phyloP scores from a whole-genome alignment of 257 asterid species.

The Nicotiana paniculata region DNA sequence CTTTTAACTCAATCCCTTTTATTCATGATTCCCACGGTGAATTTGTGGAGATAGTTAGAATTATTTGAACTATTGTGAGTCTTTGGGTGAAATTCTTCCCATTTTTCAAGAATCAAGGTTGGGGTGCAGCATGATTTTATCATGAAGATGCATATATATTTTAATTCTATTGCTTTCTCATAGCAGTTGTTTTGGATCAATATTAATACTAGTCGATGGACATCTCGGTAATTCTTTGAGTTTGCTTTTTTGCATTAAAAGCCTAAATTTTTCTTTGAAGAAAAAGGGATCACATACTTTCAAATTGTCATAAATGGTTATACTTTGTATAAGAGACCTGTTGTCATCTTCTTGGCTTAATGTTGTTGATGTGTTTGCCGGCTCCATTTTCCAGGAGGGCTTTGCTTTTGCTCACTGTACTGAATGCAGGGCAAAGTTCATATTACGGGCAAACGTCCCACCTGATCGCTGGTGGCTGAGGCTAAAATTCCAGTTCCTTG shows the following conservation, averaged over 20 bases:
- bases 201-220: not conserved
- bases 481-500: slow-evolving; percentile 90
- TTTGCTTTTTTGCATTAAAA: not conserved
- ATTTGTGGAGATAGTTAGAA: not conserved
- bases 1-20: not conserved
- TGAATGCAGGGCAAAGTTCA: slow-evolving; percentile 92
- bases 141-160: not conserved
- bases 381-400: slow-evolving; percentile 71
- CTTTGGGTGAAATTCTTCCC: not conserved
- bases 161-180: not conserved
- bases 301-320: not conserved
- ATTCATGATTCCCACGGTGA: not conserved
- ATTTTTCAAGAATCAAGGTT: not conserved
- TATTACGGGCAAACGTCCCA: slow-evolving; percentile 94
- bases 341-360: not conserved
- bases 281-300: not conserved
- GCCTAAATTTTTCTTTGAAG: not conserved
- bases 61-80: not conserved
- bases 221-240: not conserved
- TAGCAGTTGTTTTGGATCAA: not conserved
- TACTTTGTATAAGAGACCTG: not conserved
- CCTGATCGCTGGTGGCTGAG: slow-evolving; percentile 99
- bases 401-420: slow-evolving; percentile 99
- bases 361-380: not conserved
- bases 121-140: not conserved